Evolutionary conservation across 2,329 filamentous ascomycete species (phyloP).

Genomic region (Aplosporella prunicola): DNA sequence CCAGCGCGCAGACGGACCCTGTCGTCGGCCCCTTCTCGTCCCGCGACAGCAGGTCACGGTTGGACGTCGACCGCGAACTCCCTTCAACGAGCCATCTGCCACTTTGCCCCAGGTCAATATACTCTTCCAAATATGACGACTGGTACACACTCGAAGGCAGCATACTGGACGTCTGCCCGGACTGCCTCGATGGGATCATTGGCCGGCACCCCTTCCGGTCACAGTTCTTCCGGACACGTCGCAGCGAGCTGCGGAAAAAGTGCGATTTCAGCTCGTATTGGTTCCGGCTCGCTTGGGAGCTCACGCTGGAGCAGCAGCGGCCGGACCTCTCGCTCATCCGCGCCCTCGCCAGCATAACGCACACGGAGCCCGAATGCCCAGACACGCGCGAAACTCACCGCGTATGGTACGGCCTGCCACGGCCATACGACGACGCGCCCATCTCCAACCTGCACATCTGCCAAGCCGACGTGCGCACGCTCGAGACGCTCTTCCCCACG

Average conservation of each 20-base stretch:
- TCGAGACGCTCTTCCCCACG: conserved; percentile 65
- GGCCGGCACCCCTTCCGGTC: conserved; percentile 56
- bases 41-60: background rate
- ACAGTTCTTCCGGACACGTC: conserved; percentile 55
- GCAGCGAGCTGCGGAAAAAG: conserved; percentile 48
- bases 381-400: conserved; percentile 48
- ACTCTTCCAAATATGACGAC: conserved; percentile 56
- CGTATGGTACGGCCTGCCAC: conserved; percentile 66
- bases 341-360: conserved; percentile 54
- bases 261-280: conserved; percentile 79
- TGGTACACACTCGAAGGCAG: conserved; percentile 71
- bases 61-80: no score
- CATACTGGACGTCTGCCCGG: conserved; percentile 72
- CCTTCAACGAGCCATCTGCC: conserved; percentile 39
- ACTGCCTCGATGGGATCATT: conserved; percentile 65
- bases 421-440: conserved; percentile 54
- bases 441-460: conserved; percentile 69
- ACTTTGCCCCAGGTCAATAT: conserved; percentile 58
- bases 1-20: background rate
- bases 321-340: conserved; percentile 60
- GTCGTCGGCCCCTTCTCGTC: background rate
- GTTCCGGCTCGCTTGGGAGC: conserved; percentile 75
- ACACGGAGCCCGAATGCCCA: conserved; percentile 48
- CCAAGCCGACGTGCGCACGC: conserved; percentile 59
- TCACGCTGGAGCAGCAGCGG: conserved; percentile 62